These are phyloP conservation scores for Geotrichum klebahnii DNA, from an alignment of 1,139 yeast genomes.

Conservation along the genomic window DNA sequence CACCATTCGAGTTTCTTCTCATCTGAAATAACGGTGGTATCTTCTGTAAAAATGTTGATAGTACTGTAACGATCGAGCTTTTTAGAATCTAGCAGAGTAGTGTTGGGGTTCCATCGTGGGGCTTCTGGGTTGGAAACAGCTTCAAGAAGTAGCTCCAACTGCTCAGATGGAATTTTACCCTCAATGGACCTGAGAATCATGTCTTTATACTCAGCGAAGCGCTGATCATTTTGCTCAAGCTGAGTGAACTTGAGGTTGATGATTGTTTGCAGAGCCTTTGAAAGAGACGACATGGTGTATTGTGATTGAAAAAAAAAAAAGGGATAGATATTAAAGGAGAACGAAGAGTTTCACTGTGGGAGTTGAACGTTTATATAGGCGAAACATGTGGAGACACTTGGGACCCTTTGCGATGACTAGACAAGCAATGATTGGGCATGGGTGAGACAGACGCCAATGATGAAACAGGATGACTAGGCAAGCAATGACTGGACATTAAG, in stretches of 20 bases:
- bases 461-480: too few relatives aligned
- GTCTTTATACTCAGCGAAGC: constrained; percentile 11
- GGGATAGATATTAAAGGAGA: neutral
- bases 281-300: constrained; percentile 11
- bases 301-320: neutral
- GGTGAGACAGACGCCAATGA: too few relatives aligned
- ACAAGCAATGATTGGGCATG: too few relatives aligned
- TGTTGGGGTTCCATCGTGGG: constrained; percentile 12
- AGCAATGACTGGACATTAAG: too few relatives aligned
- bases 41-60: constrained; percentile 9
- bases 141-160: constrained; percentile 17
- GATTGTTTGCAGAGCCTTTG: constrained; percentile 19
- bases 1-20: constrained; percentile 14
- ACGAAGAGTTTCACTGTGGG: neutral
- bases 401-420: too few relatives aligned
- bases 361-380: too few relatives aligned
- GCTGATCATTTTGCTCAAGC: constrained; percentile 11
- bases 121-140: constrained; percentile 19
- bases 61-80: neutral
- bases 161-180: neutral
- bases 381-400: too few relatives aligned
- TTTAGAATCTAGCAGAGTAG: constrained; percentile 5
- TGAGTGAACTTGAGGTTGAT: constrained; percentile 20
- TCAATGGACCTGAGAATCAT: constrained; percentile 16
- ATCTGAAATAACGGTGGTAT: constrained; percentile 11